Evolutionary conservation across 257 asterid genomes (phyloP), one percentile per base, ranked within the genome.

Genomic region (Capsicum pubescens): DNA sequence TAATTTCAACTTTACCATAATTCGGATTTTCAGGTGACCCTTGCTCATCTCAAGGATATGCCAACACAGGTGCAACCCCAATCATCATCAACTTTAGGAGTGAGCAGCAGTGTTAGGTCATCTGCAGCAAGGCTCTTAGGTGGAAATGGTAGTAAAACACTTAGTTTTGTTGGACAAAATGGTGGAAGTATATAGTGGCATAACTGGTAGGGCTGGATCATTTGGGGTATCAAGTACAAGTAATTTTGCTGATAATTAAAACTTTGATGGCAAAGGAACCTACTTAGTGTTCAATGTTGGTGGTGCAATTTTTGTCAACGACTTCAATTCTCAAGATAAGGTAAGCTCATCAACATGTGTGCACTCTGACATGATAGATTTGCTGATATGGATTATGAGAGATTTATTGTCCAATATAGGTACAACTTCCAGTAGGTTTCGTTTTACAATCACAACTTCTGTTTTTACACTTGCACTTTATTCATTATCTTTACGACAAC

Each of bases 261-360:
- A 93, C 85, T 97, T 94, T 70, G 99, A 97, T 83, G 99, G 97
- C 15, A 97, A 95, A 88, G 99, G 99, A 84, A 90, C 94, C 80
- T 97, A 93, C 86, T 91, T 97, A 93, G 93, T 97, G 84, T 97
- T 97, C 90, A 95, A 97, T 72, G 97, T 26, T 26, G 32, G 32
- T 26, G 32, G 32, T 0, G 32, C 32, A 26, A 26, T 26, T 26
- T 26, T 26, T 86, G 87, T 97, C 84, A 91, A 97, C 71, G 99
- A 97, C 87, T 92, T 97, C 84, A 93, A 93, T 89, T 95, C 99
- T 85, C 99, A 91, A 83, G 99, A 97, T 89, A 97, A 97, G 99
- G 99, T 97, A 88, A 83, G 57, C 82, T 83, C 89, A 63, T 86
- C 83, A 52, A 85, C 74, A 56, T 71, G 67, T 83, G 66, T 63